These are phyloP conservation scores for Cryptococcus neoformans DNA, from an alignment of 1,284 basidiomycete genomes.

Conservation along the genomic window DNA sequence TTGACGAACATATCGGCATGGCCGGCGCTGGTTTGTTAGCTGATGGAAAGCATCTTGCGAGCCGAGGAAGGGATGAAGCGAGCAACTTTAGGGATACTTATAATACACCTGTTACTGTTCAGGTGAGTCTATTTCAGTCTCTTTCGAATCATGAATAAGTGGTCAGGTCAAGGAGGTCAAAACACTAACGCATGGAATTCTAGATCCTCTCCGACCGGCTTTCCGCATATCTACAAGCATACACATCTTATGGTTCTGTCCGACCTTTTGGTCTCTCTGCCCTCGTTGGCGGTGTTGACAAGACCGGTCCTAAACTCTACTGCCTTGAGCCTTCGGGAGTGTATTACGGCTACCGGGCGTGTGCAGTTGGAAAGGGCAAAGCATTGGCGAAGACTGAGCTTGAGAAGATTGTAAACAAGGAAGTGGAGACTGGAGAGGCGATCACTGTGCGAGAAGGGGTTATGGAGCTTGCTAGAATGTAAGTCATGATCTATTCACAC, in stretches of 20 bases:
- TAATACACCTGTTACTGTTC: constrained; percentile 71
- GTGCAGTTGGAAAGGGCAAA: constrained; percentile 93
- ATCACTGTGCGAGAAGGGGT: constrained; percentile 76
- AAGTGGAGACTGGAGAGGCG: constrained; percentile 12
- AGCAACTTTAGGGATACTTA: constrained; percentile 71
- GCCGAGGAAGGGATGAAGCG: constrained; percentile 82
- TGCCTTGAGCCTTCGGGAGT: constrained; percentile 95
- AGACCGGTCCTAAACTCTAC: constrained; percentile 80
- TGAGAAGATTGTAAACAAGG: constrained; percentile 69
- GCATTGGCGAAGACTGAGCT: constrained; percentile 98
- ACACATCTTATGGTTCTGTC: constrained; percentile 97
- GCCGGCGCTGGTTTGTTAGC: constrained; percentile 92
- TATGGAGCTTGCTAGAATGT: constrained; percentile 92
- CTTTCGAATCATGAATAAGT: not conserved
- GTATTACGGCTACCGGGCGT: constrained; percentile 87
- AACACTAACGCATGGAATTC: not conserved
- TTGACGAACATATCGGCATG: constrained; percentile 91
- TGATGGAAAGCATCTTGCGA: constrained; percentile 86
- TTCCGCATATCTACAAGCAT: constrained; percentile 86
- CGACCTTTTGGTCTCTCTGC: constrained; percentile 95
- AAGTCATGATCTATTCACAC: constrained; percentile 43
- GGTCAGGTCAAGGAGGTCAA: not conserved
- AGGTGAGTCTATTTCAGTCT: constrained; percentile 55
- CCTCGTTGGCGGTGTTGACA: constrained; percentile 86
- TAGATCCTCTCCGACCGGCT: constrained; percentile 80